These are phyloP conservation scores for Globisporangium sylvaticum DNA, from an alignment of 352 stramenopile genomes.

Conservation along the genomic window DNA sequence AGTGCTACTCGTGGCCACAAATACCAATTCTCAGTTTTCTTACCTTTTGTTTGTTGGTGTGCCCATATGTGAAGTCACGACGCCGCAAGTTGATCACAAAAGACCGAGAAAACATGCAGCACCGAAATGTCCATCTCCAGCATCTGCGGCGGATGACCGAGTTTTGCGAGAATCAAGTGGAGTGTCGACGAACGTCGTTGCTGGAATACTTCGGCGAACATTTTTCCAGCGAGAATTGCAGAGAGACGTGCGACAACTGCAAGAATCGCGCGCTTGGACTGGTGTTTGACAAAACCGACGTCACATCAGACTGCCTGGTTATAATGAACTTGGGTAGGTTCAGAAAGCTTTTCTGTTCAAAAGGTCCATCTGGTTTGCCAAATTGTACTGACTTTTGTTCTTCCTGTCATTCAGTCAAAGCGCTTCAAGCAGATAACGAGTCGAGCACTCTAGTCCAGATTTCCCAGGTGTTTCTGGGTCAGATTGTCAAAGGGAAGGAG, in stretches of 20 bases:
- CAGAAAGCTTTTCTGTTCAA: background rate
- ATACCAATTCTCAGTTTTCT: background rate
- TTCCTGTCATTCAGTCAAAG: constrained; percentile 37
- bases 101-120: constrained; percentile 71
- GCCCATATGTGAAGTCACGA: constrained; percentile 31
- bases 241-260: constrained; percentile 85
- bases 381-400: background rate
- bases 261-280: constrained; percentile 71
- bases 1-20: background rate
- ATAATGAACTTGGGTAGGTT: constrained; percentile 61
- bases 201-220: constrained; percentile 89
- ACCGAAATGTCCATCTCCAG: constrained; percentile 79
- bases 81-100: constrained; percentile 77
- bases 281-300: constrained; percentile 67
- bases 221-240: constrained; percentile 69
- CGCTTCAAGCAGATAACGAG: constrained; percentile 53
- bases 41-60: background rate
- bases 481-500: constrained; percentile 61
- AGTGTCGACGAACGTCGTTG: constrained; percentile 77
- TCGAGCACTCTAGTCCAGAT: constrained; percentile 71
- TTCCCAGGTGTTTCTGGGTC: constrained; percentile 67
- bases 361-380: background rate
- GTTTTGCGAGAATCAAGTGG: constrained; percentile 87
- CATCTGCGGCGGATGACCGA: constrained; percentile 82
- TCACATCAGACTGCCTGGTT: constrained; percentile 66